Conservation (phyloP, 768 basidiomycete genomes). For the Pleurotus platypus region DNA sequence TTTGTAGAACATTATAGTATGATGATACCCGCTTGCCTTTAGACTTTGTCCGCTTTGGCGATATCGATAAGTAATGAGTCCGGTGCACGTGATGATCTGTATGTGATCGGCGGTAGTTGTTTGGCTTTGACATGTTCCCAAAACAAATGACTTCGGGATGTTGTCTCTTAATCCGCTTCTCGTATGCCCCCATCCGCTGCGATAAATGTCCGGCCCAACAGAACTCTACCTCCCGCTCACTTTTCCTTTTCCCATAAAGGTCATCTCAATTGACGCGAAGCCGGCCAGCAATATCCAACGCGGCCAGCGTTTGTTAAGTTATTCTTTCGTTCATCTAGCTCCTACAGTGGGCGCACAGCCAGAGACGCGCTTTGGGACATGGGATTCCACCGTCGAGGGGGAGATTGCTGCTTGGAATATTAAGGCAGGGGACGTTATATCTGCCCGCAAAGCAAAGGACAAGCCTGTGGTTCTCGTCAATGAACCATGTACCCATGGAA, state of each 20-base stretch:
- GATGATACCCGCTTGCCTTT: too few species aligned
- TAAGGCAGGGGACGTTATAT: slow-evolving; percentile 60
- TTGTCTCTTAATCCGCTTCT: not conserved
- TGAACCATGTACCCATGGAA: slow-evolving; percentile 96
- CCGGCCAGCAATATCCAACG: slow-evolving; percentile 48
- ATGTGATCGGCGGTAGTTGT: not conserved
- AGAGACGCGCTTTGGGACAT: slow-evolving; percentile 81
- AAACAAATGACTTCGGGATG: not conserved
- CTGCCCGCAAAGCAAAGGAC: slow-evolving; percentile 53
- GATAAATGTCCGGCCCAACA: slow-evolving; percentile 61
- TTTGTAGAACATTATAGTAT: too few species aligned
- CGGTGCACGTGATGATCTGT: too few species aligned
- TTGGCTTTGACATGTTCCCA: not conserved
- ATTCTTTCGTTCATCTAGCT: slow-evolving; percentile 68
- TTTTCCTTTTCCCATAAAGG: slow-evolving; percentile 86
- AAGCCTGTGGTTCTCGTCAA: slow-evolving; percentile 61
- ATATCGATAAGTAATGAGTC: too few species aligned
- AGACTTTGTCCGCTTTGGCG: too few species aligned
- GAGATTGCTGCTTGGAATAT: slow-evolving; percentile 69
- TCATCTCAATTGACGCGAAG: slow-evolving; percentile 63
- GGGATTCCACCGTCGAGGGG: slow-evolving; percentile 88
- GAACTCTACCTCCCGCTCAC: slow-evolving; percentile 69
- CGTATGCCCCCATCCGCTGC: too few species aligned
- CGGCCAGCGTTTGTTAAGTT: slow-evolving; percentile 79
- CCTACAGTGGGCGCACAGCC: slow-evolving; percentile 40